These are phyloP conservation scores for Tylopilus subfusipes DNA, from an alignment of 768 basidiomycete species.

Conservation along the genomic window DNA sequence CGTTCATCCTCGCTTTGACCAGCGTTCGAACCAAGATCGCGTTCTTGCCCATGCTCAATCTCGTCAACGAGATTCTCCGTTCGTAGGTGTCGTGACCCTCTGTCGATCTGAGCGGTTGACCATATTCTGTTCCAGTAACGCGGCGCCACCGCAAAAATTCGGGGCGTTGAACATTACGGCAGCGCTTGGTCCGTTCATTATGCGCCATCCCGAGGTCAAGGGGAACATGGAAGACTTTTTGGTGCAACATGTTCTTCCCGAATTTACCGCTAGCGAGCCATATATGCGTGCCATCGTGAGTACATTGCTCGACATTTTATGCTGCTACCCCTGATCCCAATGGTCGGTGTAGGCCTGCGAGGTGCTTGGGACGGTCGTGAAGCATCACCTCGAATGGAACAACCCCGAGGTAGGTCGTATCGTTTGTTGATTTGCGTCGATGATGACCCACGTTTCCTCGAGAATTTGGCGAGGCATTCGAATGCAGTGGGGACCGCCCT, in stretches of 20 bases:
- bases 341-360: slow-evolving; percentile 62
- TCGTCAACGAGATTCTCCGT: slow-evolving; percentile 71
- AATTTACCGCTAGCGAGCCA: slow-evolving; percentile 60
- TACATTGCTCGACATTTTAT: neutral
- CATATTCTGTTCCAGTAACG: slow-evolving; percentile 33
- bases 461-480: slow-evolving; percentile 66
- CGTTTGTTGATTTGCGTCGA: neutral
- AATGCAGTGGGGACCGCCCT: slow-evolving; percentile 61
- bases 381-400: slow-evolving; percentile 63
- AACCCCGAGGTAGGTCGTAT: slow-evolving; percentile 49
- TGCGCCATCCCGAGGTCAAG: slow-evolving; percentile 80
- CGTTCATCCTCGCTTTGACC: slow-evolving; percentile 75
- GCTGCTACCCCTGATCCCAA: neutral
- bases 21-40: slow-evolving; percentile 78
- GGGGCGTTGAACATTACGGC: slow-evolving; percentile 84
- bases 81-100: slow-evolving; percentile 41
- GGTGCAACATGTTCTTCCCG: slow-evolving; percentile 68
- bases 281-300: slow-evolving; percentile 77
- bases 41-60: slow-evolving; percentile 74
- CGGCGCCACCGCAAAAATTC: slow-evolving; percentile 64
- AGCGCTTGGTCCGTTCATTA: slow-evolving; percentile 72
- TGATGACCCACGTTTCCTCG: neutral
- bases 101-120: neutral
- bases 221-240: slow-evolving; percentile 76
- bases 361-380: slow-evolving; percentile 71